phyloP scores from a whole-genome alignment of 768 basidiomycete species.

The Serendipita sp. region DNA sequence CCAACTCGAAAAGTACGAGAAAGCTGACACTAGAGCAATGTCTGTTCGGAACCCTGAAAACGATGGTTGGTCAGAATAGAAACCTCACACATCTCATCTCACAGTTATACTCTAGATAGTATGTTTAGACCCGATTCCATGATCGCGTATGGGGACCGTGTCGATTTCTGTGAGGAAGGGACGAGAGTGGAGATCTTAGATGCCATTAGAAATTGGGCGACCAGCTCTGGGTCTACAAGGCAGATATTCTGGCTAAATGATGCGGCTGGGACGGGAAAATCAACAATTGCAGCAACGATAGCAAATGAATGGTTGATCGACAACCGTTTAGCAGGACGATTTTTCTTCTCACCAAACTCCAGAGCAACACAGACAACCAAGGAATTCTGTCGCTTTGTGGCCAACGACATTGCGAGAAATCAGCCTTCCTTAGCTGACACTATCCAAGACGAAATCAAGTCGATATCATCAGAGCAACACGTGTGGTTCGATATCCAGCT shows the following conservation, averaged over 20 bases:
- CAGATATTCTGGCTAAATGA: slow-evolving; percentile 2
- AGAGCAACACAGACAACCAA: neutral
- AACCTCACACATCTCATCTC: neutral
- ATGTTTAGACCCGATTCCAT: neutral
- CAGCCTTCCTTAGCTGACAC: neutral
- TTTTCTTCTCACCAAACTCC: neutral
- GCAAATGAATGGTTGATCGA: neutral
- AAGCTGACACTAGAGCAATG: neutral
- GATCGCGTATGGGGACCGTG: neutral
- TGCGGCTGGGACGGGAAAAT: neutral
- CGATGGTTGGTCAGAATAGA: neutral
- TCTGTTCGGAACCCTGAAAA: too few relatives aligned
- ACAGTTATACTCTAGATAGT: neutral
- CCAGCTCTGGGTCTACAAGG: neutral
- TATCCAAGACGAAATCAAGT: neutral
- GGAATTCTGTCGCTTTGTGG: neutral
- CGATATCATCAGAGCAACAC: neutral
- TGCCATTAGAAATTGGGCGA: neutral
- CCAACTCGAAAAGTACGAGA: neutral
- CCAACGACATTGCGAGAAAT: neutral
- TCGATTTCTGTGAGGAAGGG: neutral
- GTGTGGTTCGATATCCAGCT: neutral
- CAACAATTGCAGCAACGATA: neutral
- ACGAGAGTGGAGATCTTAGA: neutral
- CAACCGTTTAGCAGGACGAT: neutral